These are phyloP conservation scores for Elongisporangium prolatum DNA, from an alignment of 352 stramenopile species.

Conservation along the genomic window DNA sequence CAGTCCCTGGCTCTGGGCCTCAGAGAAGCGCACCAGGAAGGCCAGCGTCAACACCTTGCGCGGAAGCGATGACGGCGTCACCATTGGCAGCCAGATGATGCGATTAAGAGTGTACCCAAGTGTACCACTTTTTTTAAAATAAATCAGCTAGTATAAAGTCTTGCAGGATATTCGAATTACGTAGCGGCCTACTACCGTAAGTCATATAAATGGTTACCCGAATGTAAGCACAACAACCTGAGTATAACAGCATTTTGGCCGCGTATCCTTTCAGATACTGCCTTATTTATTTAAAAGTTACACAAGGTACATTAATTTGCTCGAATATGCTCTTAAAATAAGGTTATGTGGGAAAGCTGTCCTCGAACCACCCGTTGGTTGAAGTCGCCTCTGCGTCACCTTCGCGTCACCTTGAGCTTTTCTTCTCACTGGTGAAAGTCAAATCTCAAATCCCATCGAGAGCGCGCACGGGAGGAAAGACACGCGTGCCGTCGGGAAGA, in stretches of 20 bases:
- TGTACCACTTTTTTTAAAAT: not conserved
- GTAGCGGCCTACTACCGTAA: not conserved
- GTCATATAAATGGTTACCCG: not conserved
- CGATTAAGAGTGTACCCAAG: not conserved
- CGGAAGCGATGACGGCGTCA: slow-evolving; percentile 20
- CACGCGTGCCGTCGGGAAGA: not conserved
- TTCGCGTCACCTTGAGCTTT: not conserved
- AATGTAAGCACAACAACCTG: not conserved
- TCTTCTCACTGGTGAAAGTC: not conserved
- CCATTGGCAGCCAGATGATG: not conserved
- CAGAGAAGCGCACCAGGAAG: slow-evolving; percentile 28
- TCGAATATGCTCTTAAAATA: not conserved
- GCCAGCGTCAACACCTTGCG: slow-evolving; percentile 51
- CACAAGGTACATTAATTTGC: too few relatives aligned
- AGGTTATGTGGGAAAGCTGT: not conserved
- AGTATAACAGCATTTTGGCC: not conserved
- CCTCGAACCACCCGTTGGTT: not conserved
- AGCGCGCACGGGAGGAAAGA: not conserved
- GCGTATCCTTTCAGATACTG: not conserved
- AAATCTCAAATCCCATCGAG: not conserved
- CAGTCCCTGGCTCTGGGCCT: not conserved
- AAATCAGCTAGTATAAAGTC: not conserved
- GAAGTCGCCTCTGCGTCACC: not conserved
- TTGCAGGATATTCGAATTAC: not conserved
- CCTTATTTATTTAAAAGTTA: too few relatives aligned